A percentile compares a stretch with the other conserved stretches of the same genome.
Conservation (phyloP, 2,329 filamentous ascomycete genomes). For the Mycocentrospora acerina region DNA sequence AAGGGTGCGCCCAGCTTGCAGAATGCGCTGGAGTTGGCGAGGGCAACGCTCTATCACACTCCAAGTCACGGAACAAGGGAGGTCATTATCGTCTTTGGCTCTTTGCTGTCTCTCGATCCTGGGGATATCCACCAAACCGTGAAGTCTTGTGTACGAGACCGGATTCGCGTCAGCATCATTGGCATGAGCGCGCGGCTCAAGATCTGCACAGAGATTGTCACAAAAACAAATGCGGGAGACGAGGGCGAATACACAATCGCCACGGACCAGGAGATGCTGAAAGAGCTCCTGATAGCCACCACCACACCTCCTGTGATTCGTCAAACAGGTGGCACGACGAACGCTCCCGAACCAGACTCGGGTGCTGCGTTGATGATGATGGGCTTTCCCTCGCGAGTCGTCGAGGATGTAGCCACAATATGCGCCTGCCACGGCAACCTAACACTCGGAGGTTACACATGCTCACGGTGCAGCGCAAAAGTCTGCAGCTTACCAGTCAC, state of each 20-base stretch:
- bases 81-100: conserved; percentile 88
- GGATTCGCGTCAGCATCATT: conserved; percentile 84
- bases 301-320: conserved; percentile 88
- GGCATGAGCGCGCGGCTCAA: conserved; percentile 89
- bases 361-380: conserved; percentile 78
- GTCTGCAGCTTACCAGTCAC: conserved; percentile 89
- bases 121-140: conserved; percentile 95
- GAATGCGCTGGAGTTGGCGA: conserved; percentile 93
- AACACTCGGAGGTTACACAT: conserved; percentile 81
- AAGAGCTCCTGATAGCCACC: conserved; percentile 81
- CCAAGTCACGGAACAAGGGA: conserved; percentile 92
- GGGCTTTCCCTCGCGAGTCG: conserved; percentile 89
- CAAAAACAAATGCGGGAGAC: conserved; percentile 82
- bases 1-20: conserved; percentile 65
- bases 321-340: conserved; percentile 46
- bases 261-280: conserved; percentile 82
- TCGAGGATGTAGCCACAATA: conserved; percentile 71
- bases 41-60: conserved; percentile 88
- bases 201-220: conserved; percentile 86
- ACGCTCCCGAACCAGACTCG: conserved; percentile 40
- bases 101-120: conserved; percentile 85
- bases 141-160: conserved; percentile 72
- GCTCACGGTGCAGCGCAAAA: conserved; percentile 83
- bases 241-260: conserved; percentile 77
- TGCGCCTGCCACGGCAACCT: conserved; percentile 90